Evolutionary conservation across 495 filamentous ascomycete species (phyloP), one percentile per base, ranked within the genome.

Genomic region (Xylaria grammica): DNA sequence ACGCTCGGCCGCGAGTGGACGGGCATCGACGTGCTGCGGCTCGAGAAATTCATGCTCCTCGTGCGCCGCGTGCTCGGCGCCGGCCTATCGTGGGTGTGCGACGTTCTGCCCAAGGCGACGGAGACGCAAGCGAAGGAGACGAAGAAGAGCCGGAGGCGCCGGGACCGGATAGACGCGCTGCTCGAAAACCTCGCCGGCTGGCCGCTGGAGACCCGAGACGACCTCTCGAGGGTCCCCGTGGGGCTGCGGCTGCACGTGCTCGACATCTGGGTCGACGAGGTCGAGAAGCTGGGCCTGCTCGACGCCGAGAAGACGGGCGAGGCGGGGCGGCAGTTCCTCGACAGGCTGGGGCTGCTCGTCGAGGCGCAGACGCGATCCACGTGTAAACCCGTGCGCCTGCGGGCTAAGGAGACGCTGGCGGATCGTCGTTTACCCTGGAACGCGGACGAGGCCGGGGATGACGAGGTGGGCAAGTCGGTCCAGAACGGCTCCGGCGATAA

Each of bases 1-100:
- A 97, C 91, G 50, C 91, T 98, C 79, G 84, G 87, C 45, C 80
- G 87, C 48, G 91, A 97, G 73, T 98, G 91, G 89, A 81, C 79
- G 4, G 80, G 85, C 22, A 90, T 99, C 63, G 96, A 97, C 75
- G 88, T 89, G 26, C 74, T 96, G 62, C 87, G 94, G 40, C 87
- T 97, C 82, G 91, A 98, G 74, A 99, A 99, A 78, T 99, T 94
- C 73, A 81, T 99, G 53, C 82, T 91, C 67, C 82, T 99, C 26
- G 88, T 96, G 57, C 87, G 95, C 51, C 84, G 86, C 59, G 91
- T 92, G 62, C 76, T 99, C 13, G 84, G 84, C 15, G 85, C 89
- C 11, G 83, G 84, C 19, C 91, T 96, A 62, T 78, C 78, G 67
- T 82, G 84, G 62, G 80, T 86, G 63, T 81, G 79, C 71, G 72